Evolutionary conservation across 2,329 filamentous ascomycete genomes (phyloP).

Genomic region (Fusarium proliferatum): DNA sequence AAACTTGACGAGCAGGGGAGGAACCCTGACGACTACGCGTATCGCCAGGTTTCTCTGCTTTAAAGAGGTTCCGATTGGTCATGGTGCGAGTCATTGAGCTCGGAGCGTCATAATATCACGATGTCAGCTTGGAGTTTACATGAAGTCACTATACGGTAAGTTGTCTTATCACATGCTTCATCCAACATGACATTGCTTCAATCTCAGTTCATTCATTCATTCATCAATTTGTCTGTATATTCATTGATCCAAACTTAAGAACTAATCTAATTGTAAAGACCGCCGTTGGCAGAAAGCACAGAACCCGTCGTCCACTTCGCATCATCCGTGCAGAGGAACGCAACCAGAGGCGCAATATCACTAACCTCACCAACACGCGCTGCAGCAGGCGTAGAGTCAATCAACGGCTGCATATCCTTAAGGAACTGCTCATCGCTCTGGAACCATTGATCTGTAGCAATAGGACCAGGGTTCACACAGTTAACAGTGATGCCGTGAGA

Average conservation of each 20-base stretch:
- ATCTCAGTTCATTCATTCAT: rapidly evolving
- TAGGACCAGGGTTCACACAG: slow-evolving; percentile 47
- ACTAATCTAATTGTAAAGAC: neutral
- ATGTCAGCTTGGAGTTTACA: neutral
- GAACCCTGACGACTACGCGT: neutral
- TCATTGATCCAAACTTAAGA: neutral
- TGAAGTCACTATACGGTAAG: neutral
- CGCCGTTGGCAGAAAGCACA: neutral
- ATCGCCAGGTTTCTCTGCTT: neutral
- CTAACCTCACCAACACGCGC: neutral
- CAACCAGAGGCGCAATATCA: neutral
- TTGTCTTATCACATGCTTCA: neutral
- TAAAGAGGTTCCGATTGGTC: too few relatives aligned
- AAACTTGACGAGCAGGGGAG: neutral
- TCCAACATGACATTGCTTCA: too few relatives aligned
- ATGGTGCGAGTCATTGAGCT: neutral
- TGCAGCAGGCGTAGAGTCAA: neutral
- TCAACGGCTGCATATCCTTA: slow-evolving; percentile 40
- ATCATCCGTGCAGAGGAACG: neutral
- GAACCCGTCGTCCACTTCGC: neutral
- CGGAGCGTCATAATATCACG: neutral
- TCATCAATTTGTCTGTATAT: rapidly evolving
- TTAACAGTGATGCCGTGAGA: slow-evolving; percentile 46
- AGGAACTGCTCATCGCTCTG: slow-evolving; percentile 45
- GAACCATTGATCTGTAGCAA: slow-evolving; percentile 44